These are phyloP conservation scores for Leccinum pallidistipes DNA, from an alignment of 1,284 basidiomycete genomes.

Conservation along the genomic window DNA sequence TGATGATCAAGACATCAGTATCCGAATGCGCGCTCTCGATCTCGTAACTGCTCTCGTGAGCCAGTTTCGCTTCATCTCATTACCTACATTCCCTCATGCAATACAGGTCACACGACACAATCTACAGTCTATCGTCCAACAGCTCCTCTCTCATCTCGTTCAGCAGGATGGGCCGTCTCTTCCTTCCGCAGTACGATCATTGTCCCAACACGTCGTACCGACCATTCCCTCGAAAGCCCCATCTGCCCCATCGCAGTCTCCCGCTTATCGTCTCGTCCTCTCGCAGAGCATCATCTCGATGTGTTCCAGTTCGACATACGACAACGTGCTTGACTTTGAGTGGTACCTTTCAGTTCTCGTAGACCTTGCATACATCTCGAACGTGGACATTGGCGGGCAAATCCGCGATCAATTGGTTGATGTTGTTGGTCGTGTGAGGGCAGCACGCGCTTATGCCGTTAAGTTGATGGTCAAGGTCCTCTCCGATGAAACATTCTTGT, in stretches of 20 bases:
- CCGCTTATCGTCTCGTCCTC: slow-evolving; percentile 83
- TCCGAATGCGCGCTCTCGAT: slow-evolving; percentile 93
- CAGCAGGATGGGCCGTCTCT: slow-evolving; percentile 53
- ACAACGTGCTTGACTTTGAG: slow-evolving; percentile 89
- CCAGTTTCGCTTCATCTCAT: not conserved
- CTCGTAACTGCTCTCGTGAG: slow-evolving; percentile 90
- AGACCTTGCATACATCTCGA: slow-evolving; percentile 84
- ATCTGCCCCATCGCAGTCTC: slow-evolving; percentile 59
- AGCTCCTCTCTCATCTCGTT: slow-evolving; percentile 84
- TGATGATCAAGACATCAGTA: slow-evolving; percentile 93
- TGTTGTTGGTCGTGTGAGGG: slow-evolving; percentile 80
- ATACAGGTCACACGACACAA: slow-evolving; percentile 77
- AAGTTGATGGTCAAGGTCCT: slow-evolving; percentile 79
- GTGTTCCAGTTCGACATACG: slow-evolving; percentile 81
- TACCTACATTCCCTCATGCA: slow-evolving; percentile 2
- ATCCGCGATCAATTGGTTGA: slow-evolving; percentile 87
- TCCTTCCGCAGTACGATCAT: slow-evolving; percentile 61
- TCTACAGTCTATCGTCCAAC: slow-evolving; percentile 86
- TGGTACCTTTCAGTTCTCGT: slow-evolving; percentile 96
- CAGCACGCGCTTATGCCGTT: slow-evolving; percentile 77
- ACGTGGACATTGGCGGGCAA: slow-evolving; percentile 71
- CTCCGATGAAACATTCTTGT: slow-evolving; percentile 72
- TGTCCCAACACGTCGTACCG: slow-evolving; percentile 51
- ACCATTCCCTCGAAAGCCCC: slow-evolving; percentile 41
- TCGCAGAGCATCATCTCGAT: slow-evolving; percentile 81